phyloP scores from a whole-genome alignment of 1,139 yeast species.

The Diutina mesorugosa region DNA sequence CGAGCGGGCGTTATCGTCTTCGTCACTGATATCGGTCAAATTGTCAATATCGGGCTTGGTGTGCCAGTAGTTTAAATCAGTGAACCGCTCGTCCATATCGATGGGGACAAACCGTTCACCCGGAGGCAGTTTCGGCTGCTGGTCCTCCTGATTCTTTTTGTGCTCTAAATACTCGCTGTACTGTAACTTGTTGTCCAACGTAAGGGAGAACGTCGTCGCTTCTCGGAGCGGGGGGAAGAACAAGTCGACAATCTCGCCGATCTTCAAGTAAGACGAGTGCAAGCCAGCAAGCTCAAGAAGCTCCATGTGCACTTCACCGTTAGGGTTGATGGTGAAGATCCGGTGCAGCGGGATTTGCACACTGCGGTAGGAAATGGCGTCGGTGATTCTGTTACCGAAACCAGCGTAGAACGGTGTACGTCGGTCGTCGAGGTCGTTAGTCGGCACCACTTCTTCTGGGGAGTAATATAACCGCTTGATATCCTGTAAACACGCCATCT shows the following conservation, averaged over 20 bases:
- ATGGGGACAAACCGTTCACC: constrained; percentile 9
- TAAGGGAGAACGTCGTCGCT: constrained; percentile 20
- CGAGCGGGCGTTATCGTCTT: constrained; percentile 5
- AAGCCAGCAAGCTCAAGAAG: constrained; percentile 88
- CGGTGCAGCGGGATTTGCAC: constrained; percentile 92
- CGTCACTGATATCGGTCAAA: constrained; percentile 31
- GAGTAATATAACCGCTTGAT: constrained; percentile 52
- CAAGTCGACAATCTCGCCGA: constrained; percentile 92
- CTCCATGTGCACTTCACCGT: constrained; percentile 97
- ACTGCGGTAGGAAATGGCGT: constrained; percentile 87
- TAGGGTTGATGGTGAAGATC: constrained; percentile 91
- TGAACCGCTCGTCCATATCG: constrained; percentile 45
- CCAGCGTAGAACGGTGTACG: constrained; percentile 91
- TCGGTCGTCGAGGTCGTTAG: constrained; percentile 15
- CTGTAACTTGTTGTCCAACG: constrained; percentile 24
- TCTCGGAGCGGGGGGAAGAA: constrained; percentile 80
- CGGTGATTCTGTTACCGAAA: constrained; percentile 93
- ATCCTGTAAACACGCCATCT: constrained; percentile 93
- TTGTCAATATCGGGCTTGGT: constrained; percentile 64
- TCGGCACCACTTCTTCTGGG: constrained; percentile 5
- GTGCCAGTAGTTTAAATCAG: constrained; percentile 89
- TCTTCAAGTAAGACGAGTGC: constrained; percentile 74
- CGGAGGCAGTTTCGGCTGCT: constrained; percentile 6
- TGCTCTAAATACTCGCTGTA: constrained; percentile 19
- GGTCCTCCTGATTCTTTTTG: constrained; percentile 7